Evolutionary conservation across 1,139 yeast species (phyloP).

Genomic region (Eremothecium coryli): DNA sequence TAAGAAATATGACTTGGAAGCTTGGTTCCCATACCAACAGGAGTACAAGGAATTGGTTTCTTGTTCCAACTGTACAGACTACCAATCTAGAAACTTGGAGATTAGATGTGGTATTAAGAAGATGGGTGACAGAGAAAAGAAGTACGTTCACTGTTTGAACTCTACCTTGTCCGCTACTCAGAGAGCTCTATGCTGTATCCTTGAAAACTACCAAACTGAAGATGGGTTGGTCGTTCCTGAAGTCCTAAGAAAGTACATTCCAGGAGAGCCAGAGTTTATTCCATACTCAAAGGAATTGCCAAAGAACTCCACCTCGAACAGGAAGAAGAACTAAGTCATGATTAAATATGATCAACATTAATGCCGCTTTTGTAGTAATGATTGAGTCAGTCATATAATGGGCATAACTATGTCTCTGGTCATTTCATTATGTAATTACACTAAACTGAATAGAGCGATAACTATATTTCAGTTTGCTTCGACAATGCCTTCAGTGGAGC

Average conservation of each 20-base stretch:
- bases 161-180: constrained; percentile 96
- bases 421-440: constrained; percentile 5
- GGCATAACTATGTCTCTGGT: too few species aligned
- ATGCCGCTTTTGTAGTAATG: background rate
- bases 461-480: constrained; percentile 3
- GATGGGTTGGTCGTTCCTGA: constrained; percentile 92
- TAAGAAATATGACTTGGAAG: constrained; percentile 96
- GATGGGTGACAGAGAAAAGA: constrained; percentile 91
- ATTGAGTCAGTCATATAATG: too few species aligned
- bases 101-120: constrained; percentile 98
- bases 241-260: constrained; percentile 89
- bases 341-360: background rate
- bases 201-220: constrained; percentile 96
- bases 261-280: constrained; percentile 95
- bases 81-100: constrained; percentile 96
- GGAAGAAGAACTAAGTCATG: constrained; percentile 39
- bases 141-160: constrained; percentile 96
- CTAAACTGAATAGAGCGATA: constrained; percentile 1
- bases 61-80: constrained; percentile 98
- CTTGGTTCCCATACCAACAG: constrained; percentile 99
- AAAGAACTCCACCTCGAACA: constrained; percentile 81
- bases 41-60: constrained; percentile 98
- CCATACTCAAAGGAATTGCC: constrained; percentile 88
- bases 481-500: constrained; percentile 2
- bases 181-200: constrained; percentile 93